Percentiles rank a stretch among this genome's conserved stretches.
Conservation (phyloP, 2,329 filamentous ascomycete species). For the Canariomyces notabilis region DNA sequence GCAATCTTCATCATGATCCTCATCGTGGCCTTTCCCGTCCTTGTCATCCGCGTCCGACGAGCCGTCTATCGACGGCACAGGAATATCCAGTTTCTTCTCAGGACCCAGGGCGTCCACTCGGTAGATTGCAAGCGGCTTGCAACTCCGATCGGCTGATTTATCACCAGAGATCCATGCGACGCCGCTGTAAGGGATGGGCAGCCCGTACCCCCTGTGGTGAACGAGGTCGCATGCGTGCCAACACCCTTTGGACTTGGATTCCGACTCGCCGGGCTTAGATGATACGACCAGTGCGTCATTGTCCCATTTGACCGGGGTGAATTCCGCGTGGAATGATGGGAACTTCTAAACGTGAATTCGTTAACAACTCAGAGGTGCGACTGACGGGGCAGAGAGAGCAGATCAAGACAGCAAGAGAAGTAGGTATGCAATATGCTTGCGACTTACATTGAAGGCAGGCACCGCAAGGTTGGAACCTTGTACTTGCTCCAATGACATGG, state of each 20-base stretch:
- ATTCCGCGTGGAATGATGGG: neutral
- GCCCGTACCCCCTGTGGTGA: neutral
- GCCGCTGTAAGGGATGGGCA: neutral
- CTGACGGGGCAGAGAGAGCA: neutral
- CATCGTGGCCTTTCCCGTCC: too few relatives aligned
- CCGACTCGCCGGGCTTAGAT: neutral
- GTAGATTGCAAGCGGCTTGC: neutral
- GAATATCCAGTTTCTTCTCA: neutral
- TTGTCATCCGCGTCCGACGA: too few relatives aligned
- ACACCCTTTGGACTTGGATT: neutral
- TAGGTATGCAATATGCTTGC: neutral
- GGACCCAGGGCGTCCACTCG: neutral
- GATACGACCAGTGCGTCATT: neutral
- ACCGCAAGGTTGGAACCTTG: neutral
- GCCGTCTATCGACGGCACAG: neutral
- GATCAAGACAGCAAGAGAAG: neutral
- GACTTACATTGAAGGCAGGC: neutral
- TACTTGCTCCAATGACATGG: neutral
- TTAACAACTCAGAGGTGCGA: neutral
- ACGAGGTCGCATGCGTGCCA: neutral
- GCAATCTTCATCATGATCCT: neutral
- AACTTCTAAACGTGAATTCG: neutral
- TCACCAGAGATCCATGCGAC: neutral
- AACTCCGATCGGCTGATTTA: neutral
- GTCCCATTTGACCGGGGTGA: neutral